Conservation (phyloP, 345 rosid genomes). For the Pugionium dolabratum region DNA sequence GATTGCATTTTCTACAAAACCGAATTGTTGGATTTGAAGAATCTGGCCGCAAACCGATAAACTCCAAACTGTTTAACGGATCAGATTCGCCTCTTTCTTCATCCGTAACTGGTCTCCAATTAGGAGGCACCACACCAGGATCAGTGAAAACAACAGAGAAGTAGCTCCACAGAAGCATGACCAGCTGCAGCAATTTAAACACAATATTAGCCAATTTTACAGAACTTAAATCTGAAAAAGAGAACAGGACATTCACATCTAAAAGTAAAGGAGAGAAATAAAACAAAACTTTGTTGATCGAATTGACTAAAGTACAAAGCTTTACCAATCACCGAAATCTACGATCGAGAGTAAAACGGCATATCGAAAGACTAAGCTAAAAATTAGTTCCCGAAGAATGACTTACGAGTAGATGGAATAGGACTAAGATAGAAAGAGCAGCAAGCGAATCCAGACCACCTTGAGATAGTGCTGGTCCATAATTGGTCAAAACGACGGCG, state of each 20-base stretch:
- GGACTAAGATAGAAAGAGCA: slow-evolving; percentile 58
- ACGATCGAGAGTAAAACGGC: no score
- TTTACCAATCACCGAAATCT: slow-evolving; percentile 52
- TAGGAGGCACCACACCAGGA: slow-evolving; percentile 92
- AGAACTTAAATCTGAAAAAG: no score
- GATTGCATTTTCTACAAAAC: slow-evolving; percentile 88
- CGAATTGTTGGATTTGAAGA: slow-evolving; percentile 63
- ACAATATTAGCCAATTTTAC: not conserved
- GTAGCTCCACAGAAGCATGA: slow-evolving; percentile 93
- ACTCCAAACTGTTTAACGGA: slow-evolving; percentile 64
- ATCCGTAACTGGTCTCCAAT: slow-evolving; percentile 82
- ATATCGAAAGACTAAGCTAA: not conserved
- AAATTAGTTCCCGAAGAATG: not conserved
- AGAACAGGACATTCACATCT: slow-evolving; percentile 4
- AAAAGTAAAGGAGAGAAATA: not conserved
- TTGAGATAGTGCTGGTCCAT: slow-evolving; percentile 56
- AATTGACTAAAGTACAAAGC: slow-evolving; percentile 8
- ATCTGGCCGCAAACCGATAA: slow-evolving; percentile 53
- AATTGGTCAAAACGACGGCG: slow-evolving; percentile 71
- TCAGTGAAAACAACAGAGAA: slow-evolving; percentile 93
- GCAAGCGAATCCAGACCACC: slow-evolving; percentile 55
- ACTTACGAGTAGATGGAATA: slow-evolving; percentile 81
- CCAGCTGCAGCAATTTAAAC: slow-evolving; percentile 55
- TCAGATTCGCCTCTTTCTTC: slow-evolving; percentile 96
- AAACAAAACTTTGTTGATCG: not conserved